Evolutionary conservation across 225 moss, liverwort and hornwort species (phyloP).

Genomic region (Marchantia paleacea): DNA sequence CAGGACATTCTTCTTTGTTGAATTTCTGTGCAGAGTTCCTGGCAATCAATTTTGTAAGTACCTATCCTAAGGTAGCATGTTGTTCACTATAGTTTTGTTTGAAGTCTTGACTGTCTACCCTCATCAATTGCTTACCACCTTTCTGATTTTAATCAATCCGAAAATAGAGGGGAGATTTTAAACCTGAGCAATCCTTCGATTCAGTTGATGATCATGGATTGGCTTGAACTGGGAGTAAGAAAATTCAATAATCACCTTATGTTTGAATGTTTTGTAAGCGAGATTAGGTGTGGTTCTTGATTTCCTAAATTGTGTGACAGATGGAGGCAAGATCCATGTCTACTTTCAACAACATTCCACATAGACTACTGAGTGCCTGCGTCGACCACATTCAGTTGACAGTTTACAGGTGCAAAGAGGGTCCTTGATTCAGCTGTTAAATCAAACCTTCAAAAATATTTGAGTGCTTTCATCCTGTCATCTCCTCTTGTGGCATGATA

Average conservation of each 20-base stretch:
- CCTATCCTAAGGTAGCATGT: background rate
- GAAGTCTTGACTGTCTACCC: too few relatives aligned
- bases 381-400: slow-evolving; percentile 62
- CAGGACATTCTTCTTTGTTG: slow-evolving; percentile 44
- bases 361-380: slow-evolving; percentile 47
- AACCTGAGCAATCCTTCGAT: too few relatives aligned
- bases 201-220: too few relatives aligned
- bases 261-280: background rate
- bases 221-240: background rate
- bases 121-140: too few relatives aligned
- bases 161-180: too few relatives aligned
- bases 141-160: too few relatives aligned
- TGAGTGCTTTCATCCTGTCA: too few relatives aligned
- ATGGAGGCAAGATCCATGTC: slow-evolving; percentile 34
- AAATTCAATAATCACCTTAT: too few relatives aligned
- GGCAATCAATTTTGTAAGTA: slow-evolving; percentile 72
- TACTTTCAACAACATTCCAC: slow-evolving; percentile 50
- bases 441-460: background rate
- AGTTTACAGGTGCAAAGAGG: slow-evolving; percentile 46
- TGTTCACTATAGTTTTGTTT: too few relatives aligned
- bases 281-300: background rate
- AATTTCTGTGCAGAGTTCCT: slow-evolving; percentile 53
- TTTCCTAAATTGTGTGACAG: slow-evolving; percentile 27
- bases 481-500: too few relatives aligned
- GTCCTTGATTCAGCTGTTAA: background rate